These are phyloP conservation scores for Pestalotiopsis sp. DNA, from an alignment of 2,329 filamentous ascomycete genomes.

Conservation along the genomic window DNA sequence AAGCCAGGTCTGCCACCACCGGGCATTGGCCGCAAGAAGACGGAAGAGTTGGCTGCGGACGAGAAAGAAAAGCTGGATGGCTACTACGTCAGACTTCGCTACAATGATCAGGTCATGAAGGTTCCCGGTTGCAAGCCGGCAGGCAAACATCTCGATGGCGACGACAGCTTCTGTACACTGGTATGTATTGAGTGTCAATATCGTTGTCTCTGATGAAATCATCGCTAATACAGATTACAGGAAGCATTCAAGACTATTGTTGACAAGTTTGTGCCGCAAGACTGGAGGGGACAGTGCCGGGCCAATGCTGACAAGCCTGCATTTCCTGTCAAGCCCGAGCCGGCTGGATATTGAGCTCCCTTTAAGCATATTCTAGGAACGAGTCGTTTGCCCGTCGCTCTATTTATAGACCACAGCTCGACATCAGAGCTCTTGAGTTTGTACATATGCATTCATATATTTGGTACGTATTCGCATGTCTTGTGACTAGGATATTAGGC, in stretches of 20 bases:
- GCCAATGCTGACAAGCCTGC: conserved; percentile 43
- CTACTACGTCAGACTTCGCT: conserved; percentile 88
- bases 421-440: background rate
- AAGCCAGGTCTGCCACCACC: conserved; percentile 35
- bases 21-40: conserved; percentile 63
- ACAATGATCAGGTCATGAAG: conserved; percentile 82
- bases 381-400: background rate
- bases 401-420: background rate
- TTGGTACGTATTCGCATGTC: background rate
- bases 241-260: conserved; percentile 91
- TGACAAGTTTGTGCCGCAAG: conserved; percentile 82
- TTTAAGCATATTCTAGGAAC: background rate
- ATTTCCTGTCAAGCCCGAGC: conserved; percentile 52
- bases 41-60: conserved; percentile 53
- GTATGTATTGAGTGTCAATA: conserved; percentile 45
- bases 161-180: conserved; percentile 89
- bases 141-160: conserved; percentile 83
- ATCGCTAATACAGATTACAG: conserved; percentile 39
- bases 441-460: background rate
- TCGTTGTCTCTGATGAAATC: background rate
- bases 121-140: conserved; percentile 78
- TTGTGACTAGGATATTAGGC: background rate
- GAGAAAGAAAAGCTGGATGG: conserved; percentile 67
- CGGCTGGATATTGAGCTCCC: conserved; percentile 46
- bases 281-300: conserved; percentile 69